phyloP scores from a whole-genome alignment of 2,329 filamentous ascomycete genomes.

The Claviceps sorghi region DNA sequence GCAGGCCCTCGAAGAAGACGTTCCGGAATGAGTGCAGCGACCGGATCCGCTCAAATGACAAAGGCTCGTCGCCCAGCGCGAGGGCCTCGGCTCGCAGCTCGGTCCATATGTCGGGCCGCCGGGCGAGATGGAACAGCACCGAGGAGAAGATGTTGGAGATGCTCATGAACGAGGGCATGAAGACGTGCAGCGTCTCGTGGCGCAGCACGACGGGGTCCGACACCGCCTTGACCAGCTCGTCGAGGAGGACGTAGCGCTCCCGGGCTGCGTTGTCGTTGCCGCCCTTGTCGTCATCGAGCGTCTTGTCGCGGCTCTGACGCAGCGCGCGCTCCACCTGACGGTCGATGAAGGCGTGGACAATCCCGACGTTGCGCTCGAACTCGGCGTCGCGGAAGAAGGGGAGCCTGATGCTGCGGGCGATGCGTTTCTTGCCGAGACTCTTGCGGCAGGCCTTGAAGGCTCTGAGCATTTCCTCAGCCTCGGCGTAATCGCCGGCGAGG shows the following conservation, averaged over 20 bases:
- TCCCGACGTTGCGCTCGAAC: constrained; percentile 1
- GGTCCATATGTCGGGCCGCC: neutral
- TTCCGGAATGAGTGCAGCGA: constrained; percentile 2
- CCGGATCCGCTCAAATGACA: constrained; percentile 1
- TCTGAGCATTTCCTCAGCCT: neutral
- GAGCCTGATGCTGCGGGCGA: neutral
- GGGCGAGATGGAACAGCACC: constrained; percentile 1
- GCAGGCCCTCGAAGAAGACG: neutral
- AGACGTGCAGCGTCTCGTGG: constrained; percentile 1
- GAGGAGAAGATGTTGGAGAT: constrained; percentile 1
- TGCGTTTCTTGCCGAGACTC: neutral
- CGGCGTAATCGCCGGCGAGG: neutral
- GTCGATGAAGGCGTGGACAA: constrained; percentile 2
- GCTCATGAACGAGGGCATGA: constrained; percentile 2
- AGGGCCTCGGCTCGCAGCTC: neutral
- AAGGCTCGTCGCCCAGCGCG: neutral
- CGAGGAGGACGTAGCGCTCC: neutral
- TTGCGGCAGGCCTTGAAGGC: neutral
- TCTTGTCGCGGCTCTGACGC: neutral
- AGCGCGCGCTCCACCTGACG: neutral
- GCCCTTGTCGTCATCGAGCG: neutral
- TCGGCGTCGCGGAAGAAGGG: neutral
- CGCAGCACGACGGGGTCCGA: neutral
- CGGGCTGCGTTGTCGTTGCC: neutral
- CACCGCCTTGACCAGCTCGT: constrained; percentile 1